Evolutionary conservation across 306 rosid species (phyloP), one percentile per base, ranked within the genome.

Genomic region (Prosopis cineraria): DNA sequence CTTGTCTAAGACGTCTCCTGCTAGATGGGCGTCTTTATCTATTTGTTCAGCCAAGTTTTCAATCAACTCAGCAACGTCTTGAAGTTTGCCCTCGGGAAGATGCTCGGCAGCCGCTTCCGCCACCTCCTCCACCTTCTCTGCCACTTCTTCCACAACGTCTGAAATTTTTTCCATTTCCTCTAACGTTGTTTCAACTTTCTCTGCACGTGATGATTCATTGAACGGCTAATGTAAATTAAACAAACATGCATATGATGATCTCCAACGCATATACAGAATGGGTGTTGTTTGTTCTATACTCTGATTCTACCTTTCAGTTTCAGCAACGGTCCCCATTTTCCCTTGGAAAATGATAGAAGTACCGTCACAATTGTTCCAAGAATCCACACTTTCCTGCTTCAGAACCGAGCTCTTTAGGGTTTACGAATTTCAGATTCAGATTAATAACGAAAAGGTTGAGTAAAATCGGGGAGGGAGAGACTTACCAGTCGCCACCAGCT

Each of bases 291-390:
- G n/a, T n/a, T n/a, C n/a, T n/a, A n/a, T n/a, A n/a, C n/a, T n/a
- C 6, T 22, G 4, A 58, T 11, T 58, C 1, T 60, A 89, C 98
- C 79, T 71, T 74, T 85, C 17, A 91, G 13, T 45, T 8, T 81
- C 13, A 82, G 86, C 24, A 91, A 80, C 16, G 94, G 89, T 29
- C 69, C 84, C 91, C 89, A 91, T 84, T 85, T 91, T 34, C 85
- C 91, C 76, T 43, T 78, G 56, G 83, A 48, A 60, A 89, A 85
- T 30, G 91, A 84, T 20, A 88, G 1, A 64, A 85, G 62, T 25
- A 82, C 68, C 7, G 94, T 45, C 22, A 88, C 9, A 48, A 88
- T 39, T 16, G 88, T 17, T 58, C 98, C 89, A 53, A 84, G 20
- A 22, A 89, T 30, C 97, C 98, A 88, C 43, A 73, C 0, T 56